Evolutionary conservation across 805 yeast species (phyloP).

Genomic region (Sporopachydermia lactativora): DNA sequence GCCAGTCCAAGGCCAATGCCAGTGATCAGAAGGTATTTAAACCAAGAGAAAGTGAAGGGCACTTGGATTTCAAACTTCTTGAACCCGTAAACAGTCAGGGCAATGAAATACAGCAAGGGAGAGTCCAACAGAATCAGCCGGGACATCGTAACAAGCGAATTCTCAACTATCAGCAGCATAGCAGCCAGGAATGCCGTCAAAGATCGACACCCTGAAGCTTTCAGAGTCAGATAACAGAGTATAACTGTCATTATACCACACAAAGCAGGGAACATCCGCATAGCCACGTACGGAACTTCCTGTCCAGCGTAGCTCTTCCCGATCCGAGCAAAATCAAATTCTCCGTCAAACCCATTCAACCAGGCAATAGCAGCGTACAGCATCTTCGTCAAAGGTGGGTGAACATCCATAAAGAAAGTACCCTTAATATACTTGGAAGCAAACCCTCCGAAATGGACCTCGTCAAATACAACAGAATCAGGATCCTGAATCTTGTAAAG

Average conservation of each 20-base stretch:
- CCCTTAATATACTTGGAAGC: conserved; percentile 45
- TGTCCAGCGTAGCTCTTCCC: conserved; percentile 22
- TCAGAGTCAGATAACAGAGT: conserved; percentile 51
- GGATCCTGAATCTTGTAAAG: conserved; percentile 52
- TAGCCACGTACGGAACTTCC: conserved; percentile 42
- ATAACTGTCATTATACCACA: conserved; percentile 57
- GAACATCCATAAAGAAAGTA: conserved; percentile 52
- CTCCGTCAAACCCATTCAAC: conserved; percentile 38
- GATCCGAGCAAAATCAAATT: conserved; percentile 26
- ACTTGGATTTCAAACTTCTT: conserved; percentile 51
- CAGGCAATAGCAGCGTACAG: conserved; percentile 39
- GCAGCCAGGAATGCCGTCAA: conserved; percentile 44
- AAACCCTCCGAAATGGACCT: conserved; percentile 78
- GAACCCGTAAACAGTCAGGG: conserved; percentile 50
- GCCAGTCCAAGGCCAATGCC: conserved; percentile 65
- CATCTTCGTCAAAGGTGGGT: conserved; percentile 59
- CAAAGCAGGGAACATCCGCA: conserved; percentile 59
- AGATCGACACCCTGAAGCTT: conserved; percentile 59
- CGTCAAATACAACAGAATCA: conserved; percentile 70
- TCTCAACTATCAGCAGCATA: conserved; percentile 46
- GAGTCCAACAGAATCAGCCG: conserved; percentile 65
- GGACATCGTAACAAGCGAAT: conserved; percentile 54
- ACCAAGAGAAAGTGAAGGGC: conserved; percentile 48
- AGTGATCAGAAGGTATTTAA: conserved; percentile 43
- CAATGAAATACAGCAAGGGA: conserved; percentile 65